Evolutionary conservation across 148 eudicot species (phyloP).

Genomic region (Suaeda aralocaspica): DNA sequence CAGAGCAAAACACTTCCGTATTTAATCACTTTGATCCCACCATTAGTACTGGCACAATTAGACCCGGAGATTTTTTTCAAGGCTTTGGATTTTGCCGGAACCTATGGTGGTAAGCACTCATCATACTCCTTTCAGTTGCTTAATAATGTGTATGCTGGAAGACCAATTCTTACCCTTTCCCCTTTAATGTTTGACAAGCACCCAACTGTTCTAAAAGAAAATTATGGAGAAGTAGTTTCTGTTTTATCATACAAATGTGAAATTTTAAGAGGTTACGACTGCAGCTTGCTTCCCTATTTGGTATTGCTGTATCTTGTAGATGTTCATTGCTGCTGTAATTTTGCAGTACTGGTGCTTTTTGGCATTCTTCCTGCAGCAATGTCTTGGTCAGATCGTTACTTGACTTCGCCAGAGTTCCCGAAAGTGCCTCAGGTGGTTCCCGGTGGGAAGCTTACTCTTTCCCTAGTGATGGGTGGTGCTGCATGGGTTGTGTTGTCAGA

Average conservation of each 20-base stretch:
- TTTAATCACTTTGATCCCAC: constrained; percentile 72
- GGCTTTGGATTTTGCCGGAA: constrained; percentile 96
- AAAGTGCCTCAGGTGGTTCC: constrained; percentile 60
- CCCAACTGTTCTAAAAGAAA: background rate
- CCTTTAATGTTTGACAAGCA: background rate
- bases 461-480: constrained; percentile 66
- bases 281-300: background rate
- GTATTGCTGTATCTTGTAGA: background rate
- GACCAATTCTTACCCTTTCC: background rate
- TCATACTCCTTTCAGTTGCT: background rate
- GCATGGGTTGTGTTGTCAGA: constrained; percentile 59
- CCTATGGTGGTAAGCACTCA: constrained; percentile 76
- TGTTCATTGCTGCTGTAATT: background rate
- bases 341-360: constrained; percentile 77
- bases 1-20: constrained; percentile 67
- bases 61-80: constrained; percentile 95
- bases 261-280: background rate
- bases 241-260: no score
- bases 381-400: constrained; percentile 86
- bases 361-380: constrained; percentile 91
- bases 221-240: background rate
- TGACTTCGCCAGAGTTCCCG: constrained; percentile 34
- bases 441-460: constrained; percentile 77
- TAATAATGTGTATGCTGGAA: background rate
- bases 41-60: constrained; percentile 57